Evolutionary conservation across 495 filamentous ascomycete species (phyloP).

Genomic region (Xylaria nigripes): DNA sequence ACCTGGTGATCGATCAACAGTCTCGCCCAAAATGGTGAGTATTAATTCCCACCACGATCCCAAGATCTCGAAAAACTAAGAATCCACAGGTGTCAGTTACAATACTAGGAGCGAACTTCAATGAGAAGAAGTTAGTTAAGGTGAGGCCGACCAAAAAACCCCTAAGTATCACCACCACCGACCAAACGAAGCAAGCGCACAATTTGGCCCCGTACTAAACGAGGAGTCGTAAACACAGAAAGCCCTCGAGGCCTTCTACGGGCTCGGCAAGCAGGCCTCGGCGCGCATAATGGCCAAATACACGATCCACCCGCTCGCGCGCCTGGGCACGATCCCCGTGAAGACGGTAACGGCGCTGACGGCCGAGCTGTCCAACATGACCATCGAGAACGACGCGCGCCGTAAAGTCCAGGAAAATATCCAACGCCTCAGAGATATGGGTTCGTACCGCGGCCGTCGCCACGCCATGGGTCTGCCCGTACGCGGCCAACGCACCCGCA

Average conservation of each 20-base stretch:
- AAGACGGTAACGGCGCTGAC: constrained; percentile 70
- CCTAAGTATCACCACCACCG: no score
- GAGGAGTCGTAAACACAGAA: no score
- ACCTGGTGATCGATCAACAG: background rate
- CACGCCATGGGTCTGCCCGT: constrained; percentile 87
- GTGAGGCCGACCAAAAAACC: constrained; percentile 36
- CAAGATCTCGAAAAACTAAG: background rate
- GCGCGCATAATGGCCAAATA: constrained; percentile 73
- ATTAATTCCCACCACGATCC: background rate
- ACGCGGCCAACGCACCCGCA: constrained; percentile 78
- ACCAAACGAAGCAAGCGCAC: no score
- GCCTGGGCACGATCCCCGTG: constrained; percentile 59
- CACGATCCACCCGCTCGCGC: constrained; percentile 73
- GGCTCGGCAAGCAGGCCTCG: constrained; percentile 65
- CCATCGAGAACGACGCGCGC: constrained; percentile 82
- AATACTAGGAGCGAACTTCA: constrained; percentile 78
- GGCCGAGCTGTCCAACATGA: constrained; percentile 83
- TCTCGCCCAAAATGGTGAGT: constrained; percentile 5
- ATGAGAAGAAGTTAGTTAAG: constrained; percentile 71
- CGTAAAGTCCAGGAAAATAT: constrained; percentile 76
- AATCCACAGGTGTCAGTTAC: constrained; percentile 60
- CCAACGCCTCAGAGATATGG: constrained; percentile 78
- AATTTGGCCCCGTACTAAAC: no score
- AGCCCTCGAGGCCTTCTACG: constrained; percentile 83
- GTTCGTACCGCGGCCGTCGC: constrained; percentile 77